A percentile compares a stretch with the other conserved stretches of the same genome.
Conservation (phyloP, 805 yeast genomes). For the Yarrowia hollandica region DNA sequence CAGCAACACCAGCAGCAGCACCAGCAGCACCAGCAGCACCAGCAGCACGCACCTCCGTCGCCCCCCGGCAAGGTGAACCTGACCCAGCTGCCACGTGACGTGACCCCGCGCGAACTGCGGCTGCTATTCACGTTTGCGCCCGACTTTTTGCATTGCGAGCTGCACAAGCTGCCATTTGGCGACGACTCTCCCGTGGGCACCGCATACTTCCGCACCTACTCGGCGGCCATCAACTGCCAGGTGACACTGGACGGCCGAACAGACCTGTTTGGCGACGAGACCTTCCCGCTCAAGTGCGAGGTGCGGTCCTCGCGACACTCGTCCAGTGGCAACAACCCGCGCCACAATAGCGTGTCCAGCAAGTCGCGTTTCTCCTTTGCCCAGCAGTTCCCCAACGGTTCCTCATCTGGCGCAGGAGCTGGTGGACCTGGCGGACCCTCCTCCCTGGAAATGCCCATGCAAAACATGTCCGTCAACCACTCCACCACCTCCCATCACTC, state of each 20-base stretch:
- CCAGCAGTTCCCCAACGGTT: constrained; percentile 22
- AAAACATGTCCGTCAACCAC: constrained; percentile 25
- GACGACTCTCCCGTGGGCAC: constrained; percentile 34
- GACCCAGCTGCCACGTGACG: constrained; percentile 42
- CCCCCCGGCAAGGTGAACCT: constrained; percentile 27
- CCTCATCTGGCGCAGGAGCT: too few relatives aligned
- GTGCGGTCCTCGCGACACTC: constrained; percentile 17
- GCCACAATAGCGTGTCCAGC: constrained; percentile 21
- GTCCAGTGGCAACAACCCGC: constrained; percentile 12
- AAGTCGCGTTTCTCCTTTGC: constrained; percentile 22
- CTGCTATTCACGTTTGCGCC: constrained; percentile 45
- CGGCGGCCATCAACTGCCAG: constrained; percentile 29
- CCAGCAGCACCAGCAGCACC: constrained; percentile 6
- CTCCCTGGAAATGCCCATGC: constrained; percentile 27
- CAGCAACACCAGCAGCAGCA: not conserved
- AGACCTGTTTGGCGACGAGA: constrained; percentile 23
- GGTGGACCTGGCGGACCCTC: constrained; percentile 6
- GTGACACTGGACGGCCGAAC: constrained; percentile 15
- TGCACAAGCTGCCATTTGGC: constrained; percentile 37
- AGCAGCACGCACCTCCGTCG: not conserved
- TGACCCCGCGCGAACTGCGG: constrained; percentile 43
- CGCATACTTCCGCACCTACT: constrained; percentile 39
- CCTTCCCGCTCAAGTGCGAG: constrained; percentile 16
- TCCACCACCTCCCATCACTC: not conserved
- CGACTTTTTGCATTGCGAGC: constrained; percentile 42